Evolutionary conservation across 495 filamentous ascomycete genomes (phyloP).

Genomic region (Wilcoxina mikolae): DNA sequence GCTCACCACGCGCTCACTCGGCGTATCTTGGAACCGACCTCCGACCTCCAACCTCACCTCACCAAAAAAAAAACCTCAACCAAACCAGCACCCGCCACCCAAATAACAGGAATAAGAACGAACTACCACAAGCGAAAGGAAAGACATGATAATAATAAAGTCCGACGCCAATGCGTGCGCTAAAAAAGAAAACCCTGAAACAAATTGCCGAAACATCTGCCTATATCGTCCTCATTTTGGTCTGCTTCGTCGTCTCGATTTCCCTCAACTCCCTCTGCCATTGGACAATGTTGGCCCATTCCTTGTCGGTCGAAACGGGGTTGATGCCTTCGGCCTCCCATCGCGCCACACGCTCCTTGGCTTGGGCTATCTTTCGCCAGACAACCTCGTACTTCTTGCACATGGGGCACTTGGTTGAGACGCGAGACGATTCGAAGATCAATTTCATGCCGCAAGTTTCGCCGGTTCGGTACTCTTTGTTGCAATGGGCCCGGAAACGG

Average conservation of each 20-base stretch:
- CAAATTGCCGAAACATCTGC: conserved; percentile 13
- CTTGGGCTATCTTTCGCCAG: conserved; percentile 54
- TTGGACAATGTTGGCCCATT: conserved; percentile 21
- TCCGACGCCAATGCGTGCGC: conserved; percentile 20
- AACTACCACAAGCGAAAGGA: conserved; percentile 14
- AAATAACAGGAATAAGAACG: background rate
- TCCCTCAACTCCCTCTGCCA: conserved; percentile 30
- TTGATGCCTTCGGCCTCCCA: conserved; percentile 55
- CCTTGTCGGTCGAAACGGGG: conserved; percentile 30
- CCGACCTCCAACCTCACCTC: conserved; percentile 6
- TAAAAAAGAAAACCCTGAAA: conserved; percentile 22
- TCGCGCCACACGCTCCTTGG: conserved; percentile 61
- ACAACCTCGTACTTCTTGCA: conserved; percentile 92
- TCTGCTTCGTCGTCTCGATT: conserved; percentile 28
- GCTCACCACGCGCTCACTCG: conserved; percentile 11
- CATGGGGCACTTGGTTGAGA: conserved; percentile 53
- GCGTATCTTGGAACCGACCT: background rate
- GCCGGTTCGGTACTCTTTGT: conserved; percentile 89
- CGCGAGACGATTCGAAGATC: conserved; percentile 52
- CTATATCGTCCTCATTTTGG: conserved; percentile 28
- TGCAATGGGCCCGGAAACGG: conserved; percentile 85
- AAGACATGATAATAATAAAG: conserved; percentile 16
- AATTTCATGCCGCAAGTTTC: conserved; percentile 97
- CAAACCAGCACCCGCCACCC: conserved; percentile 1
- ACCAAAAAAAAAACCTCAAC: conserved; percentile 1